A percentile compares a stretch with the other conserved stretches of the same genome.
phyloP scores from a whole-genome alignment of 306 rosid species.

The Cucurbita moschata region DNA sequence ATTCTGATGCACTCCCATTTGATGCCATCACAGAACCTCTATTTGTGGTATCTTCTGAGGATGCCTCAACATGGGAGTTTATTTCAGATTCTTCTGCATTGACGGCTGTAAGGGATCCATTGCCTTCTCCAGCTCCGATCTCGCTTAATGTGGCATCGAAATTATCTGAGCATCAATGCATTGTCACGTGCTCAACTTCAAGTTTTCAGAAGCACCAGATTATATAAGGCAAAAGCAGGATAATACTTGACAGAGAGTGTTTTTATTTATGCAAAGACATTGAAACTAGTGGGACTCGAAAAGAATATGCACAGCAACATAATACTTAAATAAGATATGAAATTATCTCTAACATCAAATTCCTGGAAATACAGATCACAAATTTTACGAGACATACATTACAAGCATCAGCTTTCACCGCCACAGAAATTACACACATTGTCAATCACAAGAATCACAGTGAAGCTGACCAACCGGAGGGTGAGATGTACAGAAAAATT shows the following conservation, averaged over 20 bases:
- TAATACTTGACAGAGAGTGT: background rate
- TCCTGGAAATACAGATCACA: background rate
- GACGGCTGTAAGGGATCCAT: constrained; percentile 17
- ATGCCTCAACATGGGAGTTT: constrained; percentile 7
- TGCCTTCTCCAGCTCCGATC: constrained; percentile 21
- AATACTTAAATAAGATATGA: background rate
- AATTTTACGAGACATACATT: background rate
- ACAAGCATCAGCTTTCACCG: background rate
- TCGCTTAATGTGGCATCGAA: constrained; percentile 17
- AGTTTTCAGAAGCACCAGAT: constrained; percentile 9
- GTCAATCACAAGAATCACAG: background rate
- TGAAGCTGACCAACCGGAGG: background rate
- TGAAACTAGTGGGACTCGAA: background rate
- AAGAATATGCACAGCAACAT: background rate
- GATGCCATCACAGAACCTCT: constrained; percentile 16
- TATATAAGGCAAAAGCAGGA: background rate
- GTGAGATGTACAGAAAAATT: background rate
- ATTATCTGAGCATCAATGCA: constrained; percentile 30
- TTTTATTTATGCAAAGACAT: background rate
- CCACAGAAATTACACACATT: background rate
- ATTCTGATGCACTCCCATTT: constrained; percentile 18
- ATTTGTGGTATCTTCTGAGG: constrained; percentile 10
- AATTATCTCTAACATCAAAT: background rate
- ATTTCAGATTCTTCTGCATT: constrained; percentile 16
- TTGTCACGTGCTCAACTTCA: constrained; percentile 15